Conservation (phyloP, 345 rosid species). For the Murraya paniculata region DNA sequence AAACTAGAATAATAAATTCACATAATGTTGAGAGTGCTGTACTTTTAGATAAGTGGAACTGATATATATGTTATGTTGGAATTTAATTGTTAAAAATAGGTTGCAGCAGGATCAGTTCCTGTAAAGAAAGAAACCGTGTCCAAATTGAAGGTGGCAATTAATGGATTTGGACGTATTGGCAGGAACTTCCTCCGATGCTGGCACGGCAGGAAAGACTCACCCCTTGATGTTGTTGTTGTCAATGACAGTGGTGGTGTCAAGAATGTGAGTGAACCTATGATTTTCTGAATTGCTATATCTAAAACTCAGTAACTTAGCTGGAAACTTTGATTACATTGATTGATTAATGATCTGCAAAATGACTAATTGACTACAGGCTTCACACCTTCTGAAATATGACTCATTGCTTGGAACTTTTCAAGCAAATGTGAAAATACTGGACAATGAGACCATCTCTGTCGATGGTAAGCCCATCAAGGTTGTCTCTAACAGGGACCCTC, state of each 20-base stretch:
- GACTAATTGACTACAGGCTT: conserved; percentile 50
- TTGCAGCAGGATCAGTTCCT: conserved; percentile 42
- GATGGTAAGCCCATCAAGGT: conserved; percentile 91
- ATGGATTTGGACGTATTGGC: conserved; percentile 97
- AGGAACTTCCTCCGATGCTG: conserved; percentile 98
- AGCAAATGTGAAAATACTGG: conserved; percentile 83
- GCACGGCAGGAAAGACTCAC: conserved; percentile 94
- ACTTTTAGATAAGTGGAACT: neutral
- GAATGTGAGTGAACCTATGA: conserved; percentile 52
- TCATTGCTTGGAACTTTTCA: conserved; percentile 95
- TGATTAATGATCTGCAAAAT: neutral
- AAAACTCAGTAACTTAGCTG: too few species aligned
- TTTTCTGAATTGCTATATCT: neutral
- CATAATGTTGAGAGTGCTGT: neutral
- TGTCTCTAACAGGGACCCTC: conserved; percentile 91
- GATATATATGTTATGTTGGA: neutral
- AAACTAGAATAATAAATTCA: neutral
- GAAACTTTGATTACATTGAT: neutral
- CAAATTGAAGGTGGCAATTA: conserved; percentile 92
- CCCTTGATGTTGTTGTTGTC: conserved; percentile 85
- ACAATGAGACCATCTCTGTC: conserved; percentile 74
- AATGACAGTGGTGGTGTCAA: conserved; percentile 99
- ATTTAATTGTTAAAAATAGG: conserved; percentile 29
- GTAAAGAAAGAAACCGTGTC: conserved; percentile 68
- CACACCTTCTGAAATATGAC: conserved; percentile 95